Conservation (phyloP, 2,329 filamentous ascomycete genomes). For the Diaporthe sp. region DNA sequence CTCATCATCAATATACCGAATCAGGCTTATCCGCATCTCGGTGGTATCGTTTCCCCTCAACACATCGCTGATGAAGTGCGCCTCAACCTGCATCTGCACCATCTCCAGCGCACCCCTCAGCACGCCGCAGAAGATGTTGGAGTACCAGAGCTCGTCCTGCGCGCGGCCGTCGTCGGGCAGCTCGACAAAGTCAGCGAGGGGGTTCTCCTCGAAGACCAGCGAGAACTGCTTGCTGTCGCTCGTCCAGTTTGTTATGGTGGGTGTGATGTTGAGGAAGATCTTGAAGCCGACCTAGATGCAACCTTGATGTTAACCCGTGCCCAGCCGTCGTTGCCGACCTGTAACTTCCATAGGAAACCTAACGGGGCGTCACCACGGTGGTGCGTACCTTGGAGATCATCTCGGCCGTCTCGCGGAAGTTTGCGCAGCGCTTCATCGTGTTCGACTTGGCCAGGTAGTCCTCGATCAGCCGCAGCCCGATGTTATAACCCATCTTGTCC, state of each 20-base stretch:
- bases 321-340: neutral
- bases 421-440: slow-evolving; percentile 87
- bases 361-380: neutral
- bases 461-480: slow-evolving; percentile 94
- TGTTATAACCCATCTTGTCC: slow-evolving; percentile 99
- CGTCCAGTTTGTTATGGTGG: slow-evolving; percentile 94
- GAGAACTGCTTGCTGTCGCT: slow-evolving; percentile 97
- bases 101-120: slow-evolving; percentile 93
- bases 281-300: slow-evolving; percentile 89
- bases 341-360: neutral
- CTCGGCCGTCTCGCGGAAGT: slow-evolving; percentile 96
- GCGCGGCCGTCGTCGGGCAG: slow-evolving; percentile 94
- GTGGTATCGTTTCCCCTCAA: slow-evolving; percentile 95
- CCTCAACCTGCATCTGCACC: slow-evolving; percentile 99
- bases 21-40: slow-evolving; percentile 93
- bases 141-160: slow-evolving; percentile 98
- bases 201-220: slow-evolving; percentile 96
- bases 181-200: slow-evolving; percentile 96
- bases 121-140: slow-evolving; percentile 95
- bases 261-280: slow-evolving; percentile 97
- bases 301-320: neutral
- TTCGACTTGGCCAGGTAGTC: slow-evolving; percentile 98
- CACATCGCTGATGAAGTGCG: slow-evolving; percentile 95
- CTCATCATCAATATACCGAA: slow-evolving; percentile 97
- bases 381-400: slow-evolving; percentile 87